A percentile compares a stretch with the other conserved stretches of the same genome.
Evolutionary conservation across 2,329 filamentous ascomycete genomes (phyloP).

Genomic region (Chrysoporthe austroafricana): DNA sequence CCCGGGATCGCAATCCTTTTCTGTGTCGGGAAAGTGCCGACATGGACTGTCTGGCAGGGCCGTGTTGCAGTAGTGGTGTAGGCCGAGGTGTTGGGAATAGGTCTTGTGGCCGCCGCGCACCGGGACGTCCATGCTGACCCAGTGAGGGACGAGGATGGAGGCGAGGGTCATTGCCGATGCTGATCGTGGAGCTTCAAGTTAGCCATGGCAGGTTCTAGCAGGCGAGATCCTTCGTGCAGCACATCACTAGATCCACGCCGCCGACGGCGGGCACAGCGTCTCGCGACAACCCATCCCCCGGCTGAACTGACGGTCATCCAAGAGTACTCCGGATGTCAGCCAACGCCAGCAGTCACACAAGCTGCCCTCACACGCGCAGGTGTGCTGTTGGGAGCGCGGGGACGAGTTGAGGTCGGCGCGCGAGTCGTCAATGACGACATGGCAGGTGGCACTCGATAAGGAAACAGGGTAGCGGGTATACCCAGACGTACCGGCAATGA

Average conservation of each 20-base stretch:
- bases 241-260: slow-evolving; percentile 16
- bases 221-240: not conserved
- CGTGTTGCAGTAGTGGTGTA: slow-evolving; percentile 80
- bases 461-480: not conserved
- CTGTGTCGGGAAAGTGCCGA: slow-evolving; percentile 66
- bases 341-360: not conserved
- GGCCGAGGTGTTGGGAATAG: slow-evolving; percentile 68
- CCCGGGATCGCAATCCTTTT: slow-evolving; percentile 65
- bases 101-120: slow-evolving; percentile 48
- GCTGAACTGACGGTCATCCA: not conserved
- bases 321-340: not conserved
- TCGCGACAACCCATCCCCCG: not conserved
- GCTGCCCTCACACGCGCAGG: not conserved
- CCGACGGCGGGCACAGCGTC: not conserved
- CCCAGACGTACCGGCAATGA: slow-evolving; percentile 29
- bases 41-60: slow-evolving; percentile 58
- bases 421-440: slow-evolving; percentile 14
- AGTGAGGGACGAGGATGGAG: slow-evolving; percentile 70
- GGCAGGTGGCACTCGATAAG: not conserved
- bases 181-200: slow-evolving; percentile 42
- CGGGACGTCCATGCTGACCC: slow-evolving; percentile 67
- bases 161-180: slow-evolving; percentile 73
- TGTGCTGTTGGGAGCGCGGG: not conserved
- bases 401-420: not conserved
- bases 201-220: slow-evolving; percentile 32